Percentiles rank a stretch among this genome's conserved stretches.
These are phyloP conservation scores for Madurella fahalii DNA, from an alignment of 2,329 filamentous ascomycete genomes.

Conservation along the genomic window DNA sequence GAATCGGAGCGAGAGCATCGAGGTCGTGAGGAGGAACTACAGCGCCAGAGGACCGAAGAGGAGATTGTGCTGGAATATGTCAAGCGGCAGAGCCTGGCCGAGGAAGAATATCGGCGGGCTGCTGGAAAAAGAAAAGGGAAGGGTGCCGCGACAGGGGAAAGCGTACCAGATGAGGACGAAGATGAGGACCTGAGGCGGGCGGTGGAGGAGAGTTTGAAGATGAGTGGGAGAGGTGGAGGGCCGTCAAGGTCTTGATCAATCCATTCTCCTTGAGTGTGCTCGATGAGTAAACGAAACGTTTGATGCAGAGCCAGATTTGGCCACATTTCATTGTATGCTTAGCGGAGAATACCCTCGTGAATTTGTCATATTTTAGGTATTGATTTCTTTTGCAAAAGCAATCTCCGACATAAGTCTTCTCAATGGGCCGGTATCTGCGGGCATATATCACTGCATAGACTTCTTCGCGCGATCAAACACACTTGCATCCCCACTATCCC, in stretches of 20 bases:
- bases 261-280: not conserved
- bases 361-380: too few species aligned
- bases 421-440: not conserved
- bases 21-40: slow-evolving; percentile 41
- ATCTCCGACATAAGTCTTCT: not conserved
- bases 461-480: slow-evolving; percentile 4
- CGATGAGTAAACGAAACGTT: too few species aligned
- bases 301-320: too few species aligned
- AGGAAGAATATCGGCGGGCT: slow-evolving; percentile 51
- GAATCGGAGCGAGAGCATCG: slow-evolving; percentile 44
- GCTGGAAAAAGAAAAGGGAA: slow-evolving; percentile 35
- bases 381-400: not conserved
- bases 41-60: slow-evolving; percentile 56
- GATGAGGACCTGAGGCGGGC: slow-evolving; percentile 55
- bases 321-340: too few species aligned
- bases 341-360: too few species aligned
- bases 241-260: slow-evolving; percentile 1
- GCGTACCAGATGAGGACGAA: slow-evolving; percentile 48
- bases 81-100: slow-evolving; percentile 69
- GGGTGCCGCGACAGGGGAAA: slow-evolving; percentile 34
- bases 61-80: slow-evolving; percentile 72
- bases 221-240: slow-evolving; percentile 29
- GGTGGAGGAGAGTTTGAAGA: slow-evolving; percentile 52
- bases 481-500: slow-evolving; percentile 27
- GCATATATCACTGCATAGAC: not conserved